Conservation (phyloP, 1,284 basidiomycete species). For the Cutaneotrichosporon daszewskae region DNA sequence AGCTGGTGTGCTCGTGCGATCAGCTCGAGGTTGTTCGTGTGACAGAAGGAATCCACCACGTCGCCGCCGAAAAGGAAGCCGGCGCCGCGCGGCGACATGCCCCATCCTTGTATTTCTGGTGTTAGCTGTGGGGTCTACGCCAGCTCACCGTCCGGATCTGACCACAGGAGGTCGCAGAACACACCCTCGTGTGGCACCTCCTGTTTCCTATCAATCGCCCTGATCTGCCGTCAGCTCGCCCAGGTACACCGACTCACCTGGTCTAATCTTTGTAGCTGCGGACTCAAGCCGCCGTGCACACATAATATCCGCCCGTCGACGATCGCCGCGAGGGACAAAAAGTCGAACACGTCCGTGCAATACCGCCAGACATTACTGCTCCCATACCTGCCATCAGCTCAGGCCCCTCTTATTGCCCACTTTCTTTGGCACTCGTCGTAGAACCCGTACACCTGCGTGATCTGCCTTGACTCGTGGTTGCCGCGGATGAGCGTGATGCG, state of each 20-base stretch:
- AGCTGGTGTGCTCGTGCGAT: conserved; percentile 96
- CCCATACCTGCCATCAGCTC: conserved; percentile 57
- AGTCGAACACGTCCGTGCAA: conserved; percentile 98
- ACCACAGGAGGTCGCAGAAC: conserved; percentile 98
- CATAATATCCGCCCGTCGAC: conserved; percentile 92
- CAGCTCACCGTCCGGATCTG: conserved; percentile 86
- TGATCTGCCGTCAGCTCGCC: conserved; percentile 59
- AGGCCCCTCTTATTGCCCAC: conserved; percentile 11
- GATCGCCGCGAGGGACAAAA: conserved; percentile 86
- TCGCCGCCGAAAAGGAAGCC: conserved; percentile 93
- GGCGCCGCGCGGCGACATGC: conserved; percentile 91
- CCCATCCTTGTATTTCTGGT: conserved; percentile 85
- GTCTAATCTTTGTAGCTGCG: conserved; percentile 74
- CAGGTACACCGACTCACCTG: conserved; percentile 56
- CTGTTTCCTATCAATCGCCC: conserved; percentile 90
- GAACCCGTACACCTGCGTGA: conserved; percentile 98
- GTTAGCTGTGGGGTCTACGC: not conserved
- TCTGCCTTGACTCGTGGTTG: conserved; percentile 98
- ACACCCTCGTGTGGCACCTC: conserved; percentile 99
- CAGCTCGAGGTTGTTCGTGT: conserved; percentile 86
- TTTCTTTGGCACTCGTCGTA: conserved; percentile 98
- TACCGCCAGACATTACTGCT: conserved; percentile 93
- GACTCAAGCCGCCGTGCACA: conserved; percentile 88
- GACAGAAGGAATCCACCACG: conserved; percentile 82
- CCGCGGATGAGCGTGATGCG: conserved; percentile 95